Percentiles rank a stretch among this genome's conserved stretches.
Conservation (phyloP, 257 asterid genomes). For the Avicennia marina region DNA sequence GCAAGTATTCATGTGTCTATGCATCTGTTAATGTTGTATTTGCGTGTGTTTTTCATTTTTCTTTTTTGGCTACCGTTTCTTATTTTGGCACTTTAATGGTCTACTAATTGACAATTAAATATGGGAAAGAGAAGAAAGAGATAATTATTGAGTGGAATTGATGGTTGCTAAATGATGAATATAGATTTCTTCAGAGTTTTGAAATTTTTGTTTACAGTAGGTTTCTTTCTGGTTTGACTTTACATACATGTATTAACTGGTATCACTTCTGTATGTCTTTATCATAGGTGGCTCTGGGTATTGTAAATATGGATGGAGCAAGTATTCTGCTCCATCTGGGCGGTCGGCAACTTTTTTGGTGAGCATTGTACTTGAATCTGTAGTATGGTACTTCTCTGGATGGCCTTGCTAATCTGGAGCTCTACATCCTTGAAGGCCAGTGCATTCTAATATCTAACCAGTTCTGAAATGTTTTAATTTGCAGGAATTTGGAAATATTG, state of each 20-base stretch:
- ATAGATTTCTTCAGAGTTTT: too few species aligned
- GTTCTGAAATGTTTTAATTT: conserved; percentile 8
- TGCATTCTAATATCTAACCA: conserved; percentile 15
- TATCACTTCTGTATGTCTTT: conserved; percentile 11
- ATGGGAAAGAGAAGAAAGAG: too few species aligned
- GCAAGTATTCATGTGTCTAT: too few species aligned
- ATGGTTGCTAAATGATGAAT: too few species aligned
- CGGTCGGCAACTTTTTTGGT: conserved; percentile 93
- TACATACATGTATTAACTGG: conserved; percentile 2
- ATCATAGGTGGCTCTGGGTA: conserved; percentile 89
- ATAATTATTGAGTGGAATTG: too few species aligned
- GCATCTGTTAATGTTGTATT: too few species aligned
- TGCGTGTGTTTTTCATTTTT: too few species aligned
- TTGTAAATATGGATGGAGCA: conserved; percentile 98
- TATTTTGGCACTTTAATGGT: too few species aligned
- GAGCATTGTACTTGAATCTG: conserved; percentile 26
- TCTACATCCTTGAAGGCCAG: conserved; percentile 12
- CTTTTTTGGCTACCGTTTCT: too few species aligned
- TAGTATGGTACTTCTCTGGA: conserved; percentile 5
- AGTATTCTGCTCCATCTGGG: conserved; percentile 89
- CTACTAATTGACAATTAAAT: too few species aligned
- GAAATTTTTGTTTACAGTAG: conserved; percentile 5
- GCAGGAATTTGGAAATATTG: conserved; percentile 96
- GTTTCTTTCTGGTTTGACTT: background rate
- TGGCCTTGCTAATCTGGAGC: conserved; percentile 19